A percentile compares a stretch with the other conserved stretches of the same genome.
Evolutionary conservation across 306 rosid species (phyloP).

Genomic region (Dryas octopetala): DNA sequence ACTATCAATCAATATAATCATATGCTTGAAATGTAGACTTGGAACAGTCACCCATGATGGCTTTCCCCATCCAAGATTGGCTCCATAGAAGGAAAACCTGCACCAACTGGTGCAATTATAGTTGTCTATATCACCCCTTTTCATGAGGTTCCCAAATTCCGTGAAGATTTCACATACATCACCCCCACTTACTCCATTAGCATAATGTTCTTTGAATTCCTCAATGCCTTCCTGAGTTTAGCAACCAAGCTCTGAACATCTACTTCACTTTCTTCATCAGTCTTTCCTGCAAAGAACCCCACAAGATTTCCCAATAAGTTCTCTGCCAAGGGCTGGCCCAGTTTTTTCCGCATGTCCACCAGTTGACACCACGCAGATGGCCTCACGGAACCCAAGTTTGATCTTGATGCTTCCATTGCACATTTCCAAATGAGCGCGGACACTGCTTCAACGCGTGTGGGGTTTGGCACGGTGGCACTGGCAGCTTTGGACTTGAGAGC

Average conservation of each 20-base stretch:
- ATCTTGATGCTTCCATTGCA: neutral
- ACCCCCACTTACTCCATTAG: neutral
- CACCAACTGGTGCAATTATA: conserved; percentile 4
- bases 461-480: neutral
- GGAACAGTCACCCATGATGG: neutral
- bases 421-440: conserved; percentile 3
- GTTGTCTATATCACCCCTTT: neutral
- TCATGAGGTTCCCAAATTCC: neutral
- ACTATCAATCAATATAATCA: neutral
- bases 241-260: neutral
- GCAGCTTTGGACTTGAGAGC: conserved; percentile 27
- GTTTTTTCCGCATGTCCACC: neutral
- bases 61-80: neutral
- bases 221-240: too few species aligned
- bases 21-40: neutral
- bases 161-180: neutral
- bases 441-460: conserved; percentile 37
- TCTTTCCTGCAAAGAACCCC: neutral
- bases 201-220: neutral
- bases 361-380: neutral
- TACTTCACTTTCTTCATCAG: neutral
- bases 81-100: neutral
- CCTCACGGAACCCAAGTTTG: neutral
- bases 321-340: neutral
- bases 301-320: neutral